phyloP scores from a whole-genome alignment of 2,329 filamentous ascomycete species.

The Ceratocystis harringtonii region DNA sequence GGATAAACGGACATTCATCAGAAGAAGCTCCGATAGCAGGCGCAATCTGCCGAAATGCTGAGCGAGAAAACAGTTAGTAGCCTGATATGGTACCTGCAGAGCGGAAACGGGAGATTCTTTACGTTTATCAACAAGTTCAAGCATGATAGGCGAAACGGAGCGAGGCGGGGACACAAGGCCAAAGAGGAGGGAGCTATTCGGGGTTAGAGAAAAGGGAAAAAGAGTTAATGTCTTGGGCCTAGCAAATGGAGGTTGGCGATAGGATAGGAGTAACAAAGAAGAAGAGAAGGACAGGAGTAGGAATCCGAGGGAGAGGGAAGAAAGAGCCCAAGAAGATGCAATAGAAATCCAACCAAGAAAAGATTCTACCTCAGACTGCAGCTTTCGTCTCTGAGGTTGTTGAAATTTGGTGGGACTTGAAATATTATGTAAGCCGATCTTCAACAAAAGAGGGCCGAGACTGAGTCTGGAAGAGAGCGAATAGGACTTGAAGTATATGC shows the following conservation, averaged over 20 bases:
- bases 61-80: neutral
- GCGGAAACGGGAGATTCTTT: constrained; percentile 6
- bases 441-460: neutral
- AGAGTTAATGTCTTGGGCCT: no score
- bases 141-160: constrained; percentile 6
- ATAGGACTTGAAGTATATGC: neutral
- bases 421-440: neutral
- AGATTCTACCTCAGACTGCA: neutral
- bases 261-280: neutral
- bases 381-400: neutral
- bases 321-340: neutral
- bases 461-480: neutral
- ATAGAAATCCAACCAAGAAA: neutral
- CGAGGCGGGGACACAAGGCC: neutral
- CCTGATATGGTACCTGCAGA: neutral
- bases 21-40: constrained; percentile 30
- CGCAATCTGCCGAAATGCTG: constrained; percentile 32
- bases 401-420: neutral
- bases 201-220: neutral
- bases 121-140: constrained; percentile 15
- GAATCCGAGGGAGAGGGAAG: neutral
- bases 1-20: constrained; percentile 31
- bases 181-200: neutral
- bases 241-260: no score
- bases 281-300: neutral